phyloP scores from a whole-genome alignment of 495 filamentous ascomycete genomes.

The Podospora pseudocomata region DNA sequence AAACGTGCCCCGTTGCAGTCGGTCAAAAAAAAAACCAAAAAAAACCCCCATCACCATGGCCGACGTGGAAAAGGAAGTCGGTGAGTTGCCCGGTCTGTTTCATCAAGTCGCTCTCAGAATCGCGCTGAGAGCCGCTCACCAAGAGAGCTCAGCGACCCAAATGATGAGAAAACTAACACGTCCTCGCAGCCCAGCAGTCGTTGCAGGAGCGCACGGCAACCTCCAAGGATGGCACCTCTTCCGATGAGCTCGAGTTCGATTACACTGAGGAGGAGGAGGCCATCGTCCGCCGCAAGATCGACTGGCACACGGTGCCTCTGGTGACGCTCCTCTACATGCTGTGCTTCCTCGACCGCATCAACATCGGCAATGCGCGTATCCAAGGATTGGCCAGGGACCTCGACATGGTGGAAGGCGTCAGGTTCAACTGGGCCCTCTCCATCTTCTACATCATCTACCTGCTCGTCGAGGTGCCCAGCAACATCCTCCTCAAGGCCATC shows the following conservation, averaged over 20 bases:
- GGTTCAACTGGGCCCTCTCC: conserved; percentile 58
- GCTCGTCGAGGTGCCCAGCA: conserved; percentile 61
- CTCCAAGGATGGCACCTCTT: conserved; percentile 22
- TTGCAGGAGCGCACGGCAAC: conserved; percentile 14
- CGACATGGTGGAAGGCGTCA: conserved; percentile 42
- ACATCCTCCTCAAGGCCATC: conserved; percentile 60
- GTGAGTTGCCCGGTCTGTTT: conserved; percentile 11
- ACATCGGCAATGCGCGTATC: conserved; percentile 63
- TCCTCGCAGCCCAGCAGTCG: conserved; percentile 12
- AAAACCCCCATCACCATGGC: conserved; percentile 2
- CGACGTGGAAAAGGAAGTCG: conserved; percentile 25
- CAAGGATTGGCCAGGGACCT: conserved; percentile 55
- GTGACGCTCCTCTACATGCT: conserved; percentile 54
- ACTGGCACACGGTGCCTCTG: conserved; percentile 50
- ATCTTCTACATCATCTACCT: conserved; percentile 67
- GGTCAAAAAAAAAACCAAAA: too few relatives aligned
- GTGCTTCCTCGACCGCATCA: conserved; percentile 50
- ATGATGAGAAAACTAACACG: neutral
- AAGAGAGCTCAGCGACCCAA: neutral
- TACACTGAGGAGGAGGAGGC: conserved; percentile 53
- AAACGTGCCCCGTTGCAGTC: too few relatives aligned
- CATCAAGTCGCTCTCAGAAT: neutral
- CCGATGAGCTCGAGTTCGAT: conserved; percentile 27
- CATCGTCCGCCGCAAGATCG: conserved; percentile 48
- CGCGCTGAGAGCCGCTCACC: neutral